Evolutionary conservation across 2,329 filamentous ascomycete species (phyloP).

Genomic region (Chaetomium strumarium): DNA sequence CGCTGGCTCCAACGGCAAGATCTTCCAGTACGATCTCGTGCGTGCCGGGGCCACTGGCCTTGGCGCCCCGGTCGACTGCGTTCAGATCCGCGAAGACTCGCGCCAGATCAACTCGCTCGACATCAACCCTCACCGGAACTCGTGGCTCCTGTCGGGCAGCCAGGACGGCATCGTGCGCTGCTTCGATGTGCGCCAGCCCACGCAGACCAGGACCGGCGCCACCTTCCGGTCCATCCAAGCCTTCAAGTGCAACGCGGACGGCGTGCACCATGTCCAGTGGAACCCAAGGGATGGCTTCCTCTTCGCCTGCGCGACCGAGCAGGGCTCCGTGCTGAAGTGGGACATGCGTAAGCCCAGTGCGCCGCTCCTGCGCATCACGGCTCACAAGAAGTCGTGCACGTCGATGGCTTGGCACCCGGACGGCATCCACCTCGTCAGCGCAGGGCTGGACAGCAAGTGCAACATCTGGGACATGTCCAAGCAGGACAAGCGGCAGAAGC

Average conservation of each 20-base stretch:
- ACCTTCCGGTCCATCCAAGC: conserved; percentile 45
- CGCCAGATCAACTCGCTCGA: conserved; percentile 59
- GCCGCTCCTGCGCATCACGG: conserved; percentile 54
- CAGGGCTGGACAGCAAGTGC: conserved; percentile 55
- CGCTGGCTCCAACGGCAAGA: conserved; percentile 57
- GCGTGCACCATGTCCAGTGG: conserved; percentile 59
- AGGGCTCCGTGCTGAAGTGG: conserved; percentile 58
- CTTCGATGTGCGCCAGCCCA: conserved; percentile 50
- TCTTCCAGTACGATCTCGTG: conserved; percentile 57
- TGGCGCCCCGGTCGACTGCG: conserved; percentile 44
- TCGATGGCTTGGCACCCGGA: conserved; percentile 63
- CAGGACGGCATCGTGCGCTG: conserved; percentile 59
- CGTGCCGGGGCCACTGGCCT: conserved; percentile 40
- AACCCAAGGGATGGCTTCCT: conserved; percentile 55
- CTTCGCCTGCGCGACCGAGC: conserved; percentile 60
- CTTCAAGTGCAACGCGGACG: conserved; percentile 48
- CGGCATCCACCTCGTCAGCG: conserved; percentile 59
- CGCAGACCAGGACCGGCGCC: conserved; percentile 42
- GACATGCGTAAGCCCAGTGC: conserved; percentile 50
- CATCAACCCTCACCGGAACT: conserved; percentile 54
- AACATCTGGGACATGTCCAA: conserved; percentile 61
- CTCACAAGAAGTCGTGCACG: conserved; percentile 54
- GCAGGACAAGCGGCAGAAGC: conserved; percentile 57
- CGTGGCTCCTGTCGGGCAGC: conserved; percentile 55
- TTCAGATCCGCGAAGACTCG: conserved; percentile 55